These are phyloP conservation scores for Talaromyces thailandensis DNA, from an alignment of 495 filamentous ascomycete genomes.

Conservation along the genomic window DNA sequence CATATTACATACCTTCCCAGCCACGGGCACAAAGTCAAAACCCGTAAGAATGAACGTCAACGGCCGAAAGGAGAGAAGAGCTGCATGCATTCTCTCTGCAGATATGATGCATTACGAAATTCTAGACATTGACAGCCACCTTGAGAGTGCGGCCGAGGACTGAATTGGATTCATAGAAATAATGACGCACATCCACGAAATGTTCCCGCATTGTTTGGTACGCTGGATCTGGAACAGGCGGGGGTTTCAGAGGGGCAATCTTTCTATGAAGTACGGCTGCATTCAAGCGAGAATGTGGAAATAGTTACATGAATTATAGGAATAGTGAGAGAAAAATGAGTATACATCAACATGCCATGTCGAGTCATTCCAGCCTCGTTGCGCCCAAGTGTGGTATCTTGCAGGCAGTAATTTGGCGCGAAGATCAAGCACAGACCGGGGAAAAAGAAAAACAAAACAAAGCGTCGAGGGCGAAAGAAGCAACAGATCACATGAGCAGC, in stretches of 20 bases:
- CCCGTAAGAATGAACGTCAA: constrained; percentile 44
- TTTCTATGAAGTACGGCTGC: background rate
- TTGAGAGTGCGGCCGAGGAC: constrained; percentile 18
- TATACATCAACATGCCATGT: background rate
- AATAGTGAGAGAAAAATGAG: background rate
- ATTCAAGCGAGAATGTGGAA: background rate
- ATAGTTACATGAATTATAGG: background rate
- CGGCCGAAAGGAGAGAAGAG: constrained; percentile 42
- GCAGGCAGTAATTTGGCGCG: background rate
- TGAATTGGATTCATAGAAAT: background rate
- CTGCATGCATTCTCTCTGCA: constrained; percentile 46
- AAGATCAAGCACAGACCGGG: background rate
- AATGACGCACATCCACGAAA: background rate
- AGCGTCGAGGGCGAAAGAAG: background rate
- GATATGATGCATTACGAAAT: constrained; percentile 48
- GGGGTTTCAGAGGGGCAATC: background rate
- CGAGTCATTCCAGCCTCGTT: background rate
- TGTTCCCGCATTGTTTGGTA: background rate
- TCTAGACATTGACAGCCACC: constrained; percentile 44
- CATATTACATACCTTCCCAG: constrained; percentile 26
- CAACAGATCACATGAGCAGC: background rate
- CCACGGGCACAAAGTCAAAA: constrained; percentile 27
- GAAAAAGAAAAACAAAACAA: background rate
- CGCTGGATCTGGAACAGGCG: background rate
- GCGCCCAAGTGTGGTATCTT: background rate